A percentile compares a stretch with the other conserved stretches of the same genome.
phyloP scores from a whole-genome alignment of 2,329 filamentous ascomycete species.

The Colletotrichum eleusines region DNA sequence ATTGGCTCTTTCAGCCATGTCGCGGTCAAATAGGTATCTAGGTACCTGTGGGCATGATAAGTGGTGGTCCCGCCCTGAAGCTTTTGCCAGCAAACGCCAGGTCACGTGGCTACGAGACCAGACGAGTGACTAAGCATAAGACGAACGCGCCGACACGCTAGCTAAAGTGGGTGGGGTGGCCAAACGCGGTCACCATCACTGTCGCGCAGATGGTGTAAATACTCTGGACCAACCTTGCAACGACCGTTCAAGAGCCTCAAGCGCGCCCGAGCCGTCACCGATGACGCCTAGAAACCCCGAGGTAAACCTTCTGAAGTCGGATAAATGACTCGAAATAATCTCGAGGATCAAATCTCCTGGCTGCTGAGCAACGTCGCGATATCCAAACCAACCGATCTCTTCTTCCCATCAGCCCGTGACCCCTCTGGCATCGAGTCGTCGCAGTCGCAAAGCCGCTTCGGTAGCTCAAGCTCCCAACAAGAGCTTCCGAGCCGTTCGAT shows the following conservation, averaged over 20 bases:
- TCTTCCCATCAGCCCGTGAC: constrained; percentile 51
- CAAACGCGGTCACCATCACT: constrained; percentile 28
- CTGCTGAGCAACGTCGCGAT: constrained; percentile 62
- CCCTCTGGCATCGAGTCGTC: constrained; percentile 42
- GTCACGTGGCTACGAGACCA: constrained; percentile 39
- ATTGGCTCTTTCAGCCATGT: background rate
- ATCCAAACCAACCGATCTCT: constrained; percentile 55
- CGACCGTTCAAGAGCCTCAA: constrained; percentile 21
- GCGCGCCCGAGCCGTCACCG: constrained; percentile 11
- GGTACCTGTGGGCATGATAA: background rate
- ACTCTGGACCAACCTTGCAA: constrained; percentile 29
- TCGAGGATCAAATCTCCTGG: constrained; percentile 69
- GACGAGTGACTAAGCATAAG: constrained; percentile 23
- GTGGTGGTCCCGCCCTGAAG: background rate
- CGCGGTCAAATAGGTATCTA: background rate
- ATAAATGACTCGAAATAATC: constrained; percentile 74
- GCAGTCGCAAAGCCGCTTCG: constrained; percentile 33
- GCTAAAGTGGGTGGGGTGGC: constrained; percentile 39
- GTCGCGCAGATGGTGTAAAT: constrained; percentile 24
- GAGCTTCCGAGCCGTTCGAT: constrained; percentile 12
- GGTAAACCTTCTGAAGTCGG: constrained; percentile 46
- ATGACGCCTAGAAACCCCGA: constrained; percentile 32
- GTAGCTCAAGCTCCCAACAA: constrained; percentile 29
- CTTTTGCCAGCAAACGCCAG: constrained; percentile 22
- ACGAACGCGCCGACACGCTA: constrained; percentile 32